Base-by-base conservation (phyloP, 352 stramenopile species). In the Plasmopara halstedii region DNA sequence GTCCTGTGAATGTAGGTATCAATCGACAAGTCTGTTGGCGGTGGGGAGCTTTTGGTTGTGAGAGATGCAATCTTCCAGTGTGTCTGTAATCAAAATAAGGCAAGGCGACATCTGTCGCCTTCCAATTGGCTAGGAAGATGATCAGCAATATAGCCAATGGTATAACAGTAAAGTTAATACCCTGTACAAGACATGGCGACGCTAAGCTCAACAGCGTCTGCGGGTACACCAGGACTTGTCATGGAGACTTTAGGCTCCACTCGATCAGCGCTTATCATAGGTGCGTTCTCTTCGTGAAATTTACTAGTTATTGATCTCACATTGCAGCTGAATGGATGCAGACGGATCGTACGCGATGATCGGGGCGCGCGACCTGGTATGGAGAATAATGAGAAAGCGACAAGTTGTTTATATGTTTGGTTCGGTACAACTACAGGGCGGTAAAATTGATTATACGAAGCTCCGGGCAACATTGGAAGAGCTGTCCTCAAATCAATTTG, bases 321-420 rank as follows among this genome's bases (percentile, higher is more conserved):
- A n/a, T n/a, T n/a, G n/a, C n/a, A n/a, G n/a, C n/a, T n/a, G n/a
- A n/a, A n/a, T n/a, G n/a, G n/a, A 40, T n/a, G 46, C 17, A 88
- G 75, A 88, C 51, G 75, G 75, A 17, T 69, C 73, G 21, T 88
- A 88, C n/a, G 73, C 75, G 6, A 58, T 71, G 25, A 85, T 88
- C 25, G 76, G 76, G 6, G 70, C 76, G 6, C 62, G 69, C 0
- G 25, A 51, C 6, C 26, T 79, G 58, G 74, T 84, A 68, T 7
- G 33, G 21, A 14, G 25, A 10, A 25, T 19, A 13, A 23, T 33
- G 25, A 35, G n/a, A 35, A 42, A 19, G 4, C 40, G 13, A 11
- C 25, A 29, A 11, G 11, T 29, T 29, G 25, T 29, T 10, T 29
- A 29, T 11, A 10, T 35, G 15, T 14, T 31, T 17, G 15, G 6